phyloP scores from a whole-genome alignment of 108 stramenopile species.

The Skeletonema potamos region DNA sequence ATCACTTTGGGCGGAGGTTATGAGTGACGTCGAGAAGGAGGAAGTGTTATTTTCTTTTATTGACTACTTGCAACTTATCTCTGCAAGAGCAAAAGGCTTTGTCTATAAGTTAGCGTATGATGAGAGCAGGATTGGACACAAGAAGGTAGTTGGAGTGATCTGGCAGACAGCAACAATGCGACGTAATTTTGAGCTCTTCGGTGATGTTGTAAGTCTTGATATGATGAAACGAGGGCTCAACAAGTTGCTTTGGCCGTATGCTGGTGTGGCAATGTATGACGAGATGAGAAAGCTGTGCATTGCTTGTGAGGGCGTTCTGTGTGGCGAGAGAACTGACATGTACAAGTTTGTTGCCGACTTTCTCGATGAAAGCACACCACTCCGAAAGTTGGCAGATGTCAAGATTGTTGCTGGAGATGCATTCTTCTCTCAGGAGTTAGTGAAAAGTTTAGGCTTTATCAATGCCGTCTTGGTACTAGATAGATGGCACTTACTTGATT shows the following conservation, averaged over 20 bases:
- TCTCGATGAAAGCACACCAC: background rate
- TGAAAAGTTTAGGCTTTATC: background rate
- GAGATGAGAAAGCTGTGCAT: conserved; percentile 9
- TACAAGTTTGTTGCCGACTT: conserved; percentile 13
- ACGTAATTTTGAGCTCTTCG: conserved; percentile 23
- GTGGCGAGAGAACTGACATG: conserved; percentile 8
- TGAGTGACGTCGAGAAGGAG: background rate
- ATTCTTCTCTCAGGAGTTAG: conserved; percentile 5
- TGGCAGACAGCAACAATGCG: conserved; percentile 22
- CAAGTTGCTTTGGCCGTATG: conserved; percentile 20
- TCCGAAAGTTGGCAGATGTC: background rate
- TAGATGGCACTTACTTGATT: background rate
- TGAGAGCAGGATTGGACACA: background rate
- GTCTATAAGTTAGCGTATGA: background rate
- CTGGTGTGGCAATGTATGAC: conserved; percentile 11
- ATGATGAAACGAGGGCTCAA: conserved; percentile 24
- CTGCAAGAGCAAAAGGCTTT: conserved; percentile 12
- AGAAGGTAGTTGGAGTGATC: conserved; percentile 8
- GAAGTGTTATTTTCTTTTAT: conserved; percentile 7
- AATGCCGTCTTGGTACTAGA: conserved; percentile 4
- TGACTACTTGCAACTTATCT: conserved; percentile 8
- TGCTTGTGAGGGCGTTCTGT: conserved; percentile 22
- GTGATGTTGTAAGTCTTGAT: conserved; percentile 10
- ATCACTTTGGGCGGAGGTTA: background rate
- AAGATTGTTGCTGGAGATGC: conserved; percentile 6